These are phyloP conservation scores for Cladosporium sp. DNA, from an alignment of 2,329 filamentous ascomycete species.

Conservation along the genomic window DNA sequence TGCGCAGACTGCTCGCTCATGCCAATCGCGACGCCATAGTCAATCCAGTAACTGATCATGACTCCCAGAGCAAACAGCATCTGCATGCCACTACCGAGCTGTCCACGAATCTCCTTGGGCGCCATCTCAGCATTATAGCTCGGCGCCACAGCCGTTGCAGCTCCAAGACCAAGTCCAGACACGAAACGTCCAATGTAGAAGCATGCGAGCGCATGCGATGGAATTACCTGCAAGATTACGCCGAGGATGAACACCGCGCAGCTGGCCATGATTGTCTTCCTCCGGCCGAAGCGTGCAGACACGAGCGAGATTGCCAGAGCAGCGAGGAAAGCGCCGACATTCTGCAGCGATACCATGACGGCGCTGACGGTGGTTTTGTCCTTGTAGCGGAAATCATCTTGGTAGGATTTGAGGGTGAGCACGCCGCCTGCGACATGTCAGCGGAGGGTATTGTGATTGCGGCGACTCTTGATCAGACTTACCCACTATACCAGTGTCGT, in stretches of 20 bases:
- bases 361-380: constrained; percentile 27
- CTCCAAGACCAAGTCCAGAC: constrained; percentile 39
- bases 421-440: constrained; percentile 36
- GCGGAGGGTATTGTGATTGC: constrained; percentile 33
- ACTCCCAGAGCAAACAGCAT: constrained; percentile 49
- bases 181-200: constrained; percentile 39
- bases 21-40: constrained; percentile 43
- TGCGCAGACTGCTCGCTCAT: constrained; percentile 38
- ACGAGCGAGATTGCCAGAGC: constrained; percentile 48
- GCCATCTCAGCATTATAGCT: constrained; percentile 55
- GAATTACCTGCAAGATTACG: constrained; percentile 43
- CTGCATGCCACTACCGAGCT: constrained; percentile 50
- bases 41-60: constrained; percentile 49
- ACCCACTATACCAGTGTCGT: constrained; percentile 41
- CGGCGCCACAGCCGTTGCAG: constrained; percentile 55
- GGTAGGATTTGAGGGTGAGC: constrained; percentile 25
- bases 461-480: background rate
- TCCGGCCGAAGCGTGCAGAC: constrained; percentile 44
- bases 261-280: constrained; percentile 40
- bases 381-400: constrained; percentile 25
- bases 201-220: constrained; percentile 38
- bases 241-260: constrained; percentile 40
- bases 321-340: constrained; percentile 50
- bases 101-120: constrained; percentile 43
- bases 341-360: constrained; percentile 47